Conservation (phyloP, 495 filamentous ascomycete genomes). For the Sordaria brevicollis region DNA sequence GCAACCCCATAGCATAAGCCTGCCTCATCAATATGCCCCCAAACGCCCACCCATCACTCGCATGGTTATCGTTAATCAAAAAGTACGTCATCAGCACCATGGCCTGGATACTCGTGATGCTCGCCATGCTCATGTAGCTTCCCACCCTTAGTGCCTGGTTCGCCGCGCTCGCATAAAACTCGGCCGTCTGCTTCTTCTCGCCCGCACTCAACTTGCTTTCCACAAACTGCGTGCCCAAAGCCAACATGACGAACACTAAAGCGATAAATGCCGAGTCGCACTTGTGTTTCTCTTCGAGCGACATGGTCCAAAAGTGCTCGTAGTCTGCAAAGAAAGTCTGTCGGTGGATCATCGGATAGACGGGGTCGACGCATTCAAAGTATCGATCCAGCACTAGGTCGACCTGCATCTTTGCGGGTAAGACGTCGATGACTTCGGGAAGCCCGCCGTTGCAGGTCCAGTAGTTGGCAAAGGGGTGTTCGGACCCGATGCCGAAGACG, state of each 20-base stretch:
- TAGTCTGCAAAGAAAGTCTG: slow-evolving; percentile 61
- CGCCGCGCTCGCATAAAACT: slow-evolving; percentile 65
- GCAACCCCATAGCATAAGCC: slow-evolving; percentile 65
- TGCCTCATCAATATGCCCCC: slow-evolving; percentile 59
- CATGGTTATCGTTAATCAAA: slow-evolving; percentile 68
- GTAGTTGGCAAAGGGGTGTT: slow-evolving; percentile 65
- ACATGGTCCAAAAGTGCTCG: slow-evolving; percentile 55
- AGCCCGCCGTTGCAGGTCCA: slow-evolving; percentile 66
- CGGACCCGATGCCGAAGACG: slow-evolving; percentile 57
- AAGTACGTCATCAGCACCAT: slow-evolving; percentile 70
- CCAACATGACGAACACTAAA: slow-evolving; percentile 58
- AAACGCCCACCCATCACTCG: slow-evolving; percentile 66
- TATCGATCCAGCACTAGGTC: slow-evolving; percentile 59
- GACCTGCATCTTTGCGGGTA: slow-evolving; percentile 60
- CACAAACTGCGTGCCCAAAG: slow-evolving; percentile 64
- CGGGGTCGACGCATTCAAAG: slow-evolving; percentile 63
- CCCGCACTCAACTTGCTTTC: slow-evolving; percentile 36
- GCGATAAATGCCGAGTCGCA: slow-evolving; percentile 52
- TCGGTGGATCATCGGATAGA: slow-evolving; percentile 62
- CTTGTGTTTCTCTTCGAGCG: slow-evolving; percentile 35
- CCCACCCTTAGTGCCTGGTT: slow-evolving; percentile 59
- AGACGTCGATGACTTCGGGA: slow-evolving; percentile 56
- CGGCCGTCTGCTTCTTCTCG: slow-evolving; percentile 56
- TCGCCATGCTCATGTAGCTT: slow-evolving; percentile 57
- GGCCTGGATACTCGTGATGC: slow-evolving; percentile 55